phyloP scores from a whole-genome alignment of 1,284 basidiomycete species.

The Irpex sp. region DNA sequence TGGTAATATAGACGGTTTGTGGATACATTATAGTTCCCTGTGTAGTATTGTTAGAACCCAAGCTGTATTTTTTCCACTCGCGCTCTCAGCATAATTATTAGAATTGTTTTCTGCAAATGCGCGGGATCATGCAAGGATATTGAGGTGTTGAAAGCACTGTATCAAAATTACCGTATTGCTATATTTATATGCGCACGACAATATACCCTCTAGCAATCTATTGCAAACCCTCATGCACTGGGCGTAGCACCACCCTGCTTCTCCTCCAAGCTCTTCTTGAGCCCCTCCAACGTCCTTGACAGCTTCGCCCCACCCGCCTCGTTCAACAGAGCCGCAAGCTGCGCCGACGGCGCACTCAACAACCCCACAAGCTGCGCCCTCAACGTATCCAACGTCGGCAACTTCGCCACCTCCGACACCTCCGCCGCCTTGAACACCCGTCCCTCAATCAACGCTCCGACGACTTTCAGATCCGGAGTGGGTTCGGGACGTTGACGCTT shows the following conservation, averaged over 20 bases:
- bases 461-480: slow-evolving; percentile 57
- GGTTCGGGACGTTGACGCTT: slow-evolving; percentile 49
- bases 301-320: slow-evolving; percentile 71
- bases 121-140: background rate
- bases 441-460: slow-evolving; percentile 73
- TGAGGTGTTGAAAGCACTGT: no score
- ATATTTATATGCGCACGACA: slow-evolving; percentile 2
- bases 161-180: background rate
- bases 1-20: background rate
- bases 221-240: background rate
- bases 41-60: background rate
- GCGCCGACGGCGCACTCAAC: slow-evolving; percentile 63
- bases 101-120: background rate
- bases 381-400: slow-evolving; percentile 68
- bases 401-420: slow-evolving; percentile 54
- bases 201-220: background rate
- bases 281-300: slow-evolving; percentile 71
- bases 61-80: background rate
- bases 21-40: background rate
- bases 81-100: background rate
- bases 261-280: slow-evolving; percentile 70
- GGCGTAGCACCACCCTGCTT: slow-evolving; percentile 17
- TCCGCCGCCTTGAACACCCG: slow-evolving; percentile 53
- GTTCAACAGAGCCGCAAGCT: slow-evolving; percentile 62
- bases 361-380: slow-evolving; percentile 72